A percentile compares a stretch with the other conserved stretches of the same genome.
These are phyloP conservation scores for Firmiana major DNA, from an alignment of 345 rosid species.

Conservation along the genomic window DNA sequence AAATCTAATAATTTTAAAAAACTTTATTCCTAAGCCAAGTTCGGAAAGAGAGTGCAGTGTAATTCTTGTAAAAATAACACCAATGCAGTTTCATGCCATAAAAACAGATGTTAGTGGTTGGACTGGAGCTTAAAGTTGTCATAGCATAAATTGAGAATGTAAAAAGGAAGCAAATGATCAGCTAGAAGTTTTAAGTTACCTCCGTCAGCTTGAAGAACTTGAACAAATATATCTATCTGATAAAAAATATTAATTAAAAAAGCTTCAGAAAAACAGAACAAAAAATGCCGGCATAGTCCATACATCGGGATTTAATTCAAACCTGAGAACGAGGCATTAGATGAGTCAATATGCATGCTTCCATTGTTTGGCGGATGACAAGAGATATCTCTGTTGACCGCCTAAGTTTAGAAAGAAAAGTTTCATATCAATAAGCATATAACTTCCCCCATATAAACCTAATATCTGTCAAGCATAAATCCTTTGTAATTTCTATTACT, in stretches of 20 bases:
- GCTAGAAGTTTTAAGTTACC: constrained; percentile 41
- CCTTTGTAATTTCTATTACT: neutral
- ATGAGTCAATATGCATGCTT: constrained; percentile 79
- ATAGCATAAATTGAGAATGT: neutral
- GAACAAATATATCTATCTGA: constrained; percentile 91
- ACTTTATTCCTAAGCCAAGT: neutral
- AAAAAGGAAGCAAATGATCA: neutral
- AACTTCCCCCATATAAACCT: neutral
- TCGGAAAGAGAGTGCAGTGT: neutral
- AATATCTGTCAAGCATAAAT: neutral
- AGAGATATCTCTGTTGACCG: constrained; percentile 95
- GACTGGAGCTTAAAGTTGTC: neutral
- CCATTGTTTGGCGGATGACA: constrained; percentile 94
- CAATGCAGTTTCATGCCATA: neutral
- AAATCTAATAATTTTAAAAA: neutral
- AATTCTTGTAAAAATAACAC: neutral
- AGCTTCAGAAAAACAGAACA: constrained; percentile 3
- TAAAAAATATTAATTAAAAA: neutral
- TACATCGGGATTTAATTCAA: neutral
- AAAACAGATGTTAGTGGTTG: neutral
- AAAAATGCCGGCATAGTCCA: neutral
- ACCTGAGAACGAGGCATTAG: constrained; percentile 96
- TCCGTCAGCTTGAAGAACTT: constrained; percentile 99
- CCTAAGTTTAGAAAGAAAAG: constrained; percentile 36
- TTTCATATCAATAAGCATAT: neutral